Evolutionary conservation across 169 alveolate genomes (phyloP).

Genomic region (Plasmodium sp.): DNA sequence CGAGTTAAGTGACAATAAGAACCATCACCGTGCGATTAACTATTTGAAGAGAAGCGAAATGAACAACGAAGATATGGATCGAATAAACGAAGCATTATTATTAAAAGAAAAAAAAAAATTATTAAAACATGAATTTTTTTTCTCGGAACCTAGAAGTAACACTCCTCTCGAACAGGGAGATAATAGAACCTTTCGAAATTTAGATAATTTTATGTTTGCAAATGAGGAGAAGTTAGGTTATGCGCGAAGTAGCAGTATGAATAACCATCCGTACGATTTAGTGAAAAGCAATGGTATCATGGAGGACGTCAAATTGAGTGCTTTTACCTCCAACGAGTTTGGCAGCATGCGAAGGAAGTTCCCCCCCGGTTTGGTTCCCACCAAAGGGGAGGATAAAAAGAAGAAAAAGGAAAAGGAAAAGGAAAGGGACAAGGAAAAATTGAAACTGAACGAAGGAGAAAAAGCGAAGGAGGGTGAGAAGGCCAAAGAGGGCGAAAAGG

Average conservation of each 20-base stretch:
- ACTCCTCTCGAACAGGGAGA: background rate
- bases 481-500: background rate
- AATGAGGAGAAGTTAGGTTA: slow-evolving; percentile 39
- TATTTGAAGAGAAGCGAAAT: slow-evolving; percentile 8
- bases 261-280: slow-evolving; percentile 7
- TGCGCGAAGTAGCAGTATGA: background rate
- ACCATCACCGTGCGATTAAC: background rate
- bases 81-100: slow-evolving; percentile 14
- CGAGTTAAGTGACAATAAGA: background rate
- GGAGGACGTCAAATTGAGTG: background rate
- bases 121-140: slow-evolving; percentile 37
- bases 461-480: background rate
- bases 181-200: background rate
- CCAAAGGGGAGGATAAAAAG: slow-evolving; percentile 14
- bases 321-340: slow-evolving; percentile 5
- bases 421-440: background rate
- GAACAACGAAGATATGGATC: background rate
- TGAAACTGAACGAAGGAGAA: background rate
- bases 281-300: background rate
- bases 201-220: slow-evolving; percentile 7
- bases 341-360: background rate
- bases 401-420: background rate
- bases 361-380: background rate
- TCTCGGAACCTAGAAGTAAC: background rate
- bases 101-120: slow-evolving; percentile 15